Base-by-base conservation (phyloP, 2,329 filamentous ascomycete genomes). In the Parafenestella ontariensis region DNA sequence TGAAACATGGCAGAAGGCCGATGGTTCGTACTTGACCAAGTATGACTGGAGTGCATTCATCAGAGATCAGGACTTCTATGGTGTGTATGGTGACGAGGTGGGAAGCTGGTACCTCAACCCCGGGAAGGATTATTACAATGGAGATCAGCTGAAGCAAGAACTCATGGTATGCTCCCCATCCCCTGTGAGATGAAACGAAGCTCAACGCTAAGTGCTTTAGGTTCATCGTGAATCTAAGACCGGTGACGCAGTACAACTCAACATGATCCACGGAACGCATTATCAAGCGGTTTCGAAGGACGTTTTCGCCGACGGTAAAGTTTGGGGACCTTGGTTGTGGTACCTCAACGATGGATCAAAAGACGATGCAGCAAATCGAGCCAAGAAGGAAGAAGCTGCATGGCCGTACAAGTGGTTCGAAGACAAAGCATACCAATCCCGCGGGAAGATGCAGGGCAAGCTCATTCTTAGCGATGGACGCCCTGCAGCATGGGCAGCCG, bases 181-280 rank as follows among this genome's bases (percentile, higher is more conserved):
- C 8, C 8, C 6, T 18, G 7, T n/a, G 3, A 17, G 4, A 20
- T 11, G 5, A 7, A 3, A 34, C 13, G 13, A 15, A 3, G 0
- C 6, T n/a, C 3, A 13, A 3, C 29, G n/a, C 49, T 61, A 28
- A 64, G 20, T 21, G 1, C 2, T 3, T 17, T 6, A 73, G 70
- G 49, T 83, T 3, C 82, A 83, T 55, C 78, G 82, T 5, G 81
- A 84, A 60, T 81, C 76, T 3, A 59, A 71, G 5, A 82, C 81
- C 0, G 82, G 82, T 5, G 82, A 84, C 54, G 76, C 77, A 1
- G 81, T 84, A 2, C 79, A 83, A 55, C 70, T 84, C 33, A 84
- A 84, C 64, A 82, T 84, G 78, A 76, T 84, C 29, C 81, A 84
- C 58, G 82, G 82, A 29, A 83, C 81, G 0, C 72, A 75, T 42